Conservation (phyloP, 2,329 filamentous ascomycete genomes). For the Fusarium papillatum region DNA sequence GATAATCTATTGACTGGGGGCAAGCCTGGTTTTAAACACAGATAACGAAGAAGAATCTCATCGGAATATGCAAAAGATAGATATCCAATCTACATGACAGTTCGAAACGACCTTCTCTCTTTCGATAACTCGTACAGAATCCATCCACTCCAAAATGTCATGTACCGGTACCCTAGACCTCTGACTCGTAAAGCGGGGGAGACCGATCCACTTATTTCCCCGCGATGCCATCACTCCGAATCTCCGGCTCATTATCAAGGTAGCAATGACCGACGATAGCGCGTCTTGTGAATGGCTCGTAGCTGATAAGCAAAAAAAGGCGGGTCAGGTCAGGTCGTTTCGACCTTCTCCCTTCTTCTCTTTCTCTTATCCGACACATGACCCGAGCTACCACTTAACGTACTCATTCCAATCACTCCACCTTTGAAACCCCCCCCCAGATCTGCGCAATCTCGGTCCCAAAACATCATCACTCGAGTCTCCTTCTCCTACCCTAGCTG, state of each 20-base stretch:
- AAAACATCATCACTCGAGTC: neutral
- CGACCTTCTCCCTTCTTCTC: conserved; percentile 8
- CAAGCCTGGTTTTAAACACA: neutral
- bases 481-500: neutral
- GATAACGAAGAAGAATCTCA: neutral
- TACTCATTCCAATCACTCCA: conserved; percentile 3
- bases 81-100: neutral
- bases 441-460: neutral
- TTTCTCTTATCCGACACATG: neutral
- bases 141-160: neutral
- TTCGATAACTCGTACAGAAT: neutral
- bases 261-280: neutral
- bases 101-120: conserved; percentile 20
- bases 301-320: neutral
- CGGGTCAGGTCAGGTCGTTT: conserved; percentile 13
- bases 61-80: neutral
- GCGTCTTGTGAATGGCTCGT: neutral
- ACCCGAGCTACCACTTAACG: neutral
- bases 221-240: conserved; percentile 1
- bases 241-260: neutral
- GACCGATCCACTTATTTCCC: neutral
- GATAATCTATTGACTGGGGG: neutral
- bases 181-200: neutral
- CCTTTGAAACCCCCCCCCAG: neutral
- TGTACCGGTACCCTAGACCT: neutral